Evolutionary conservation across 148 eudicot species (phyloP), one percentile per base, ranked within the genome.

Genomic region (Dysphania ambrosioides): DNA sequence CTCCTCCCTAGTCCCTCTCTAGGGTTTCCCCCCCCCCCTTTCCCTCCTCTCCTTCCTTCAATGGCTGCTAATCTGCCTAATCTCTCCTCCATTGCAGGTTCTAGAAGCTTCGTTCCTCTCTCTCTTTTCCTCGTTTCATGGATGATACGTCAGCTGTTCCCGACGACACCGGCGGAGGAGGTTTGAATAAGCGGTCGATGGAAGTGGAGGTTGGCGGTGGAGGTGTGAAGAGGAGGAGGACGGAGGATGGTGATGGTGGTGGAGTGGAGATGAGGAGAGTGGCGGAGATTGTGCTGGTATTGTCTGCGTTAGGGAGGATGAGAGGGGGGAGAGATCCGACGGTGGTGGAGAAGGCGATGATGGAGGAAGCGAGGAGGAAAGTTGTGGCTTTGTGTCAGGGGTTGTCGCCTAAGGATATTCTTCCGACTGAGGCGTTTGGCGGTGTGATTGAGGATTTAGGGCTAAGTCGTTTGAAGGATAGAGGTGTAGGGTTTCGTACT

Each of bases 271-370:
- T 91, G 81, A 86, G 47, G 85, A 83, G 79, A 77, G 91, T 92
- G 59, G 98, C 97, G 63, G 99, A 92, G 85, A 82, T 90, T 8
- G 91, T 90, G 79, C 26, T 95, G 76, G 97, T 90, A 12, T 66
- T 95, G 79, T 86, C 96, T 18, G 89, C 99, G 10, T 86, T 92
- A 91, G 92, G 87, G 82, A 88, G 77, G 78, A 89, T 95, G 91
- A 86, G 99, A 79, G 93, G 88, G 15, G 97, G 97, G 35, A 84
- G 74, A 74, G 81, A 78, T 8, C 97, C 97, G 27, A 85, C 87
- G 41, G 82, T 30, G 16, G 87, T 63, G 32, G 99, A 95, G 87
- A 82, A 71, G 83, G 87, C 75, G 59, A 80, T 95, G 90, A 89
- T 92, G 96, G 83, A 53, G 16, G 96, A 87, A 72, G 99, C 96